Evolutionary conservation across 768 basidiomycete genomes (phyloP).

Genomic region (Cytidiella melzeri): DNA sequence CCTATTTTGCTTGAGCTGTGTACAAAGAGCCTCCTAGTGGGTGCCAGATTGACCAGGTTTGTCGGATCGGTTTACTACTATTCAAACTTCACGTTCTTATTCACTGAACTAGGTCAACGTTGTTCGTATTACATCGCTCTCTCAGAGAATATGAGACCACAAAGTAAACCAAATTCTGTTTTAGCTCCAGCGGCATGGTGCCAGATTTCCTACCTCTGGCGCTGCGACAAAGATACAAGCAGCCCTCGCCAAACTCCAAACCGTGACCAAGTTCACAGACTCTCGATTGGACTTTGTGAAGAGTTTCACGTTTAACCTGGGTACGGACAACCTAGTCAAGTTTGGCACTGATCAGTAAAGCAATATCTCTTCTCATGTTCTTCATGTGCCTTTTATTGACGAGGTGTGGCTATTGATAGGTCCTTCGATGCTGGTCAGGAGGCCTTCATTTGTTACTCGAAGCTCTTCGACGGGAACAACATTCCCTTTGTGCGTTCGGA

Average conservation of each 20-base stretch:
- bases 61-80: constrained; percentile 2
- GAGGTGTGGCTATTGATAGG: constrained; percentile 24
- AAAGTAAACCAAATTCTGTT: background rate
- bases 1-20: constrained; percentile 42
- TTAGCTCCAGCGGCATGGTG: constrained; percentile 77
- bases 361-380: background rate
- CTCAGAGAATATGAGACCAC: background rate
- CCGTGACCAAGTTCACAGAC: constrained; percentile 39
- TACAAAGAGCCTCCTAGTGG: constrained; percentile 41
- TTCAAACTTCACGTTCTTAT: background rate
- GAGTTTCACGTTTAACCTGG: constrained; percentile 54
- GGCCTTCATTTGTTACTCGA: constrained; percentile 48
- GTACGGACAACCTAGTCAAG: constrained; percentile 50
- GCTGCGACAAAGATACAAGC: constrained; percentile 36
- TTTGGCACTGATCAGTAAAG: constrained; percentile 58
- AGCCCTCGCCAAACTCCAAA: constrained; percentile 49
- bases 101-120: constrained; percentile 45
- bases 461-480: constrained; percentile 36
- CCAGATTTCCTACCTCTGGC: constrained; percentile 63
- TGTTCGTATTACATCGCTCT: constrained; percentile 29
- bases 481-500: constrained; percentile 52
- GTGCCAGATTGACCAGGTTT: constrained; percentile 57
- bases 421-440: constrained; percentile 46
- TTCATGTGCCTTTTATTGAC: background rate
- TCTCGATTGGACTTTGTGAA: constrained; percentile 47